Evolutionary conservation across 129 eudicot species (phyloP).

Genomic region (Pseudognaphalium luteoalbum): DNA sequence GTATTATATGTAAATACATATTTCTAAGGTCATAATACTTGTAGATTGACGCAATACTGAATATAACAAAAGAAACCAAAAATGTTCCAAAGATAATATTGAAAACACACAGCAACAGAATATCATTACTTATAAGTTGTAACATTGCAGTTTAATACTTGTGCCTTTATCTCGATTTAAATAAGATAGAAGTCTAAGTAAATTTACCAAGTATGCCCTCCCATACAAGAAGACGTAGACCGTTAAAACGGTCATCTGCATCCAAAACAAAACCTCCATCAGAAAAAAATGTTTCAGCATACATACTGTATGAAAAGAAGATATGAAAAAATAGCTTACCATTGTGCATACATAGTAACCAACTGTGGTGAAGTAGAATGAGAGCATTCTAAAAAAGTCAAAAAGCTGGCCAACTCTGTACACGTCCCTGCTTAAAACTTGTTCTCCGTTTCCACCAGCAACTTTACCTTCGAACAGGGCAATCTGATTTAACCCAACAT

Average conservation of each 20-base stretch:
- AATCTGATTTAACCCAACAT: conserved; percentile 94
- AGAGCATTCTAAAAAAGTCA: conserved; percentile 95
- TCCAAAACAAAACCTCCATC: conserved; percentile 19
- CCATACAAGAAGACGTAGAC: conserved; percentile 90
- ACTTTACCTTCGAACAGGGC: conserved; percentile 98
- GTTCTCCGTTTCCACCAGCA: conserved; percentile 99
- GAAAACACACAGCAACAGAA: background rate
- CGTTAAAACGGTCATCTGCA: conserved; percentile 98
- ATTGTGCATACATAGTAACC: conserved; percentile 95
- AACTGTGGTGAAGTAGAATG: conserved; percentile 90
- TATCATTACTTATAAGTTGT: background rate
- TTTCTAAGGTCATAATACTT: background rate
- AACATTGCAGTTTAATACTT: conserved; percentile 5
- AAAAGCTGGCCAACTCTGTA: conserved; percentile 93
- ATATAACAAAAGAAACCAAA: conserved; percentile 11
- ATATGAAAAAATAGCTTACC: conserved; percentile 44
- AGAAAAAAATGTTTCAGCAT: conserved; percentile 14
- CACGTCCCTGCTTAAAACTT: conserved; percentile 91
- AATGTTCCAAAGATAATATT: background rate
- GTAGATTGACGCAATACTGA: background rate
- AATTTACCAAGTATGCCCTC: conserved; percentile 78
- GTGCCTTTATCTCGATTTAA: background rate
- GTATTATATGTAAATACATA: conserved; percentile 7
- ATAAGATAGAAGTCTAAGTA: background rate
- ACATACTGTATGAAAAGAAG: background rate